Evolutionary conservation across 164 flowering plant species (phyloP), one percentile per base, ranked within the genome.

Genomic region (Aristolochia fimbriata): DNA sequence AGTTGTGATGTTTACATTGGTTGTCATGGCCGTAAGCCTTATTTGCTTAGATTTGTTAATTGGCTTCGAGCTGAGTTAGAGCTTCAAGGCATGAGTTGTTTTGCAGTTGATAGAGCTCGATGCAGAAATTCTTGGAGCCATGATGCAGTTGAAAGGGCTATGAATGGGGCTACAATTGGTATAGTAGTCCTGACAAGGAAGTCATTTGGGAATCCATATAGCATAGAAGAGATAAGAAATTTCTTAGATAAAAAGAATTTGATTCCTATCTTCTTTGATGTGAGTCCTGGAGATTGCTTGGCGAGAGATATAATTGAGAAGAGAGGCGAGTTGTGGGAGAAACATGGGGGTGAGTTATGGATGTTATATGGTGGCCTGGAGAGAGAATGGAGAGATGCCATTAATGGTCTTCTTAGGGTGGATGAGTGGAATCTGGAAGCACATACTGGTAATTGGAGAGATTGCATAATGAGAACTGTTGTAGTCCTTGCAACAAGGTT

Each of bases 31-130:
- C 76, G 82, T 23, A 93, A 86, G 62, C 86, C 85, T 68, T 74
- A 84, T 43, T 65, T 93, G 58, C 62, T 86, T 60, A 74, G 96
- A 66, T 93, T 93, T 63, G 75, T 77, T 43, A 86, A 79, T 59
- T 93, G 99, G 99, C 84, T 93, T 10, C 81, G 86, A 15, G 85
- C 94, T 14, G 99, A 90, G 72, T 64, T 93, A 66, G 99, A 90
- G 66, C 67, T 77, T 65, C 96, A 90, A 66, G 99, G 97, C 23
- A 54, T 93, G 47, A 86, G 84, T 68, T 93, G 99, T 62, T 90
- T 87, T 68, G 79, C 81, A 31, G 77, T 86, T 24, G 99, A 93
- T 41, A 74, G 96, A 64, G 81, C 94, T 58, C 78, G 84, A 25
- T 83, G 88, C 66, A 70, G 88, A 62, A 86, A 70, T 68, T 78